Conservation (phyloP, 2,329 filamentous ascomycete species). For the Bipolaris oryzae region DNA sequence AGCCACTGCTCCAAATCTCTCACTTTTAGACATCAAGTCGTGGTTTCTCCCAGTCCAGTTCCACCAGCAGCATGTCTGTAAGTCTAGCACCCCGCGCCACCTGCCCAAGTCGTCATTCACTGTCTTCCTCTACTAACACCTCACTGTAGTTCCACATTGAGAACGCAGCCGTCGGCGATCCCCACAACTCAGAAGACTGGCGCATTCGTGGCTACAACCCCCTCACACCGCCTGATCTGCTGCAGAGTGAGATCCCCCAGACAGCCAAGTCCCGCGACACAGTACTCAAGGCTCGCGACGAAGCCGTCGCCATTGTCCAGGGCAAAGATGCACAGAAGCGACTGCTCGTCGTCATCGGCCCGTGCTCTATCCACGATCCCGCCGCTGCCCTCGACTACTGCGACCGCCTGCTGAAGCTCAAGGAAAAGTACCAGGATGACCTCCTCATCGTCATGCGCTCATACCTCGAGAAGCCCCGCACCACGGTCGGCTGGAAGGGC, state of each 20-base stretch:
- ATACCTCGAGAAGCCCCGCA: constrained; percentile 98
- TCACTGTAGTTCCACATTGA: constrained; percentile 55
- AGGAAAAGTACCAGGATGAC: constrained; percentile 87
- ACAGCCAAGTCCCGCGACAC: constrained; percentile 58
- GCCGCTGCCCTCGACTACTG: constrained; percentile 91
- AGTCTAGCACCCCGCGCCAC: constrained; percentile 14
- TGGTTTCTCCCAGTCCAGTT: neutral
- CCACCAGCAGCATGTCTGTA: constrained; percentile 34
- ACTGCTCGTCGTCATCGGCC: constrained; percentile 82
- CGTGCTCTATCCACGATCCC: constrained; percentile 97
- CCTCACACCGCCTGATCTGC: constrained; percentile 88
- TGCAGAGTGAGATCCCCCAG: constrained; percentile 87
- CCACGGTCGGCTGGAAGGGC: constrained; percentile 98
- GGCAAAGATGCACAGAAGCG: constrained; percentile 63
- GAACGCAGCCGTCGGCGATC: constrained; percentile 58
- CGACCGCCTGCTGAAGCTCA: constrained; percentile 77
- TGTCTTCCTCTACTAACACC: neutral
- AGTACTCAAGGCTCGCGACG: constrained; percentile 64
- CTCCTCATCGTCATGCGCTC: constrained; percentile 96
- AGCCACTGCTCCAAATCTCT: neutral
- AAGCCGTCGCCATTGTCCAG: constrained; percentile 66
- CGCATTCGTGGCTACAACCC: constrained; percentile 83
- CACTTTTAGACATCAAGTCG: neutral
- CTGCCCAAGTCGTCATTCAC: neutral
- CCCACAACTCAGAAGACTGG: constrained; percentile 58